A percentile compares a stretch with the other conserved stretches of the same genome.
Conservation (phyloP, 1,284 basidiomycete genomes). For the Cutaneotrichosporon mucoides region DNA sequence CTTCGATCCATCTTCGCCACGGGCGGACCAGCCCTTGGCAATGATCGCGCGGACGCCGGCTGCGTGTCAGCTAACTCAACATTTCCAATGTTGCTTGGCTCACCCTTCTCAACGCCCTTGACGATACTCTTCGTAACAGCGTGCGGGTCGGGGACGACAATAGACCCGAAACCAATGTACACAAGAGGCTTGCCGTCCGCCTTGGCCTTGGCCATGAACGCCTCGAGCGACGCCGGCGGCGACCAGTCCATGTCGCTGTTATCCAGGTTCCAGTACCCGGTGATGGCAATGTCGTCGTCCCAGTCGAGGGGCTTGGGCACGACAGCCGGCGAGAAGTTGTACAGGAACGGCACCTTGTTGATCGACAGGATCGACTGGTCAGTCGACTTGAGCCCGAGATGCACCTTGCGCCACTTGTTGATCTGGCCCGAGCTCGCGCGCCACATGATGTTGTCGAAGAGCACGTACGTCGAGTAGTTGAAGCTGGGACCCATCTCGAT, state of each 20-base stretch:
- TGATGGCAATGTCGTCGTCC: slow-evolving; percentile 60
- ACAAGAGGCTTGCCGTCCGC: slow-evolving; percentile 63
- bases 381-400: slow-evolving; percentile 70
- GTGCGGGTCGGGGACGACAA: slow-evolving; percentile 66
- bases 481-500: slow-evolving; percentile 91
- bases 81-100: too few species aligned
- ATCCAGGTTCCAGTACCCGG: slow-evolving; percentile 63
- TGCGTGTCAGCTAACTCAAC: too few species aligned
- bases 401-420: slow-evolving; percentile 83
- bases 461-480: slow-evolving; percentile 78
- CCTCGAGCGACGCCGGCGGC: slow-evolving; percentile 55
- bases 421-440: slow-evolving; percentile 86
- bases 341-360: slow-evolving; percentile 76
- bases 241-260: slow-evolving; percentile 59
- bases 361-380: slow-evolving; percentile 11
- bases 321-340: slow-evolving; percentile 87
- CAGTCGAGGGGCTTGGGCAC: slow-evolving; percentile 71
- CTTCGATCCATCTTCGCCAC: slow-evolving; percentile 49
- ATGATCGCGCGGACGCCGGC: slow-evolving; percentile 67
- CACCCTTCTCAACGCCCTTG: slow-evolving; percentile 59
- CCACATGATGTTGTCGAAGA: slow-evolving; percentile 98
- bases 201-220: slow-evolving; percentile 59
- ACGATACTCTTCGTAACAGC: slow-evolving; percentile 62
- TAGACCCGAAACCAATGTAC: slow-evolving; percentile 68
- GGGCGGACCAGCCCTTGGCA: slow-evolving; percentile 70